A percentile compares a stretch with the other conserved stretches of the same genome.
These are phyloP conservation scores for Colletotrichum liriopes DNA, from an alignment of 2,329 filamentous ascomycete genomes.

Conservation along the genomic window DNA sequence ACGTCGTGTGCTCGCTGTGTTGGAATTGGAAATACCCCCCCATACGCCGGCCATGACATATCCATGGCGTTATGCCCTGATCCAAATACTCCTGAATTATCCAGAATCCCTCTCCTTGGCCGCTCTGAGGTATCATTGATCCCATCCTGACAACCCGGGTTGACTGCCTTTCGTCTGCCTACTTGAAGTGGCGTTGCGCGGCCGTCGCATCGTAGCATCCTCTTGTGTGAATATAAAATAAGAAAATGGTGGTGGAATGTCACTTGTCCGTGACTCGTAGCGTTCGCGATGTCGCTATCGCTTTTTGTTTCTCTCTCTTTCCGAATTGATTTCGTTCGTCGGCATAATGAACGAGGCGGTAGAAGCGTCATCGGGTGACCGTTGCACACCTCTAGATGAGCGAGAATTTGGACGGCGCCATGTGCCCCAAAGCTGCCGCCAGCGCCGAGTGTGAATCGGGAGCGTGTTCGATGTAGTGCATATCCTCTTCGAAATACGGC, in stretches of 20 bases:
- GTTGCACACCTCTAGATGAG: conserved; percentile 23
- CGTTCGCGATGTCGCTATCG: neutral
- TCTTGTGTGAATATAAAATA: conserved; percentile 23
- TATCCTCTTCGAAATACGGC: conserved; percentile 62
- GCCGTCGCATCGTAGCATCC: conserved; percentile 34
- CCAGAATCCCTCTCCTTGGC: conserved; percentile 22
- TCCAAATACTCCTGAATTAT: conserved; percentile 34
- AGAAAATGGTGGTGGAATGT: conserved; percentile 4
- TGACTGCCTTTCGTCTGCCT: conserved; percentile 31
- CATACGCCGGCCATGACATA: conserved; percentile 37
- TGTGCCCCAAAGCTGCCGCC: conserved; percentile 40
- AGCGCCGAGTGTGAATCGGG: conserved; percentile 47
- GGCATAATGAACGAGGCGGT: too few relatives aligned
- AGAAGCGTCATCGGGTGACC: neutral
- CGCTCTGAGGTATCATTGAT: conserved; percentile 33
- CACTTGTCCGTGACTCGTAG: conserved; percentile 25
- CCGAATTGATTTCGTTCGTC: too few relatives aligned
- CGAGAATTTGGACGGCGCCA: conserved; percentile 37
- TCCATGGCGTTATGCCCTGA: conserved; percentile 39
- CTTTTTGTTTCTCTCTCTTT: neutral
- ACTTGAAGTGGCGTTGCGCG: conserved; percentile 29
- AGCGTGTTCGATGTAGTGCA: conserved; percentile 58
- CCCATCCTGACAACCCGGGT: conserved; percentile 19
- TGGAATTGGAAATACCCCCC: conserved; percentile 34
- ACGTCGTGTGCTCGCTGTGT: conserved; percentile 39